These are phyloP conservation scores for Saccharomycopsis hybrid DNA, from an alignment of 1,139 yeast genomes.

Conservation along the genomic window DNA sequence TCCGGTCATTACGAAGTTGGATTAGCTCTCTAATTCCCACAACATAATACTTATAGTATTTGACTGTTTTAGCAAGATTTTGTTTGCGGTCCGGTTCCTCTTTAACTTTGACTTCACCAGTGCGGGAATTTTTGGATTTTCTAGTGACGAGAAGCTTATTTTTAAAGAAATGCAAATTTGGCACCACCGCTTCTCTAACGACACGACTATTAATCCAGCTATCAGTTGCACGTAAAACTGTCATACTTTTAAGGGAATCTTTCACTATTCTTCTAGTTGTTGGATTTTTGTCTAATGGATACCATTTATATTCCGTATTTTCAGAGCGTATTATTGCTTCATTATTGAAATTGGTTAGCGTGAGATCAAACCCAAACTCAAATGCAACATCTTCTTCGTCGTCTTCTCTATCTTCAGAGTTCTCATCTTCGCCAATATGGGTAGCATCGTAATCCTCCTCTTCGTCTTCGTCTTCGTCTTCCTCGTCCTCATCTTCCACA, in stretches of 20 bases:
- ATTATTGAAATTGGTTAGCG: neutral
- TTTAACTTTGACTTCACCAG: conserved; percentile 5
- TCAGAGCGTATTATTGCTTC: neutral
- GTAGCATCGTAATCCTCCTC: neutral
- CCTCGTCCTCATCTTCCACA: conserved; percentile 9
- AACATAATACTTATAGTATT: conserved; percentile 7
- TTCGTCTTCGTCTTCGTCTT: conserved; percentile 5
- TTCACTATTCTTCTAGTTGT: conserved; percentile 17
- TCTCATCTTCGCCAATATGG: too few species aligned
- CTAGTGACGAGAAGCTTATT: conserved; percentile 1
- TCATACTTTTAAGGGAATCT: conserved; percentile 20
- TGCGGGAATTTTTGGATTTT: neutral
- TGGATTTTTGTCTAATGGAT: conserved; percentile 16
- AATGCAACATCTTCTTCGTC: conserved; percentile 5
- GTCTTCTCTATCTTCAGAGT: conserved; percentile 6
- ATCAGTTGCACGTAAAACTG: conserved; percentile 14
- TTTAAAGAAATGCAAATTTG: conserved; percentile 4
- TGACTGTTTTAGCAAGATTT: neutral
- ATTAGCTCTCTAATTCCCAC: conserved; percentile 14
- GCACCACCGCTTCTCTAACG: conserved; percentile 9
- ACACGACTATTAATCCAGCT: conserved; percentile 18
- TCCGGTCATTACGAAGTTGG: neutral
- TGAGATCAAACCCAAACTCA: neutral
- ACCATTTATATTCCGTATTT: conserved; percentile 13
- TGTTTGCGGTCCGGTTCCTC: conserved; percentile 8